Evolutionary conservation across 73 alveolate genomes (phyloP), one percentile per base, ranked within the genome.

Genomic region (Paramecium sexaurelia): DNA sequence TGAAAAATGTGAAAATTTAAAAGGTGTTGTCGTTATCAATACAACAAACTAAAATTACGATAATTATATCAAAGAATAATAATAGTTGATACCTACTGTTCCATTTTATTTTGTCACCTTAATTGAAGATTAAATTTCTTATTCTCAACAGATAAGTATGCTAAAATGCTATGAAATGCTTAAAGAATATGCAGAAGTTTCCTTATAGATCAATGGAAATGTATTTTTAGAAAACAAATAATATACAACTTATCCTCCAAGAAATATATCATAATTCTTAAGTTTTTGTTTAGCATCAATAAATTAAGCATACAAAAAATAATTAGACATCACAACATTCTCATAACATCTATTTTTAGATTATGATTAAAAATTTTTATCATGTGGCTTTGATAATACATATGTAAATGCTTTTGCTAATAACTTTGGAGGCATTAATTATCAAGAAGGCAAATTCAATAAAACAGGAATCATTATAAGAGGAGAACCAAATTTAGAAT

Each of bases 281-380:
- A 35, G 86, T 71, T 35, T 7, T 15, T 71, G 86, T 71, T 36
- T 33, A 7, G 86, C 86, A 4, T 71, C 86, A 71, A 71, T 71
- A 3, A 71, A 71, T 33, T 7, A 71, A n/a, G 17, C 86, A 13
- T 71, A 35, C 17, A 71, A 36, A 71, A 71, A 37, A 35, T 1
- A 7, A 17, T 71, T 71, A 1, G 86, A 71, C 13, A 33, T 71
- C 36, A 71, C 86, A 15, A 35, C 17, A 17, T 71, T 71, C 15
- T 20, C 55, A 3, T 36, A 71, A 71, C 32, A 13, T 33, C 26
- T 71, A 17, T 35, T 71, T 17, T 11, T 20, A 19, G 35, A 29
- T 71, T 71, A 35, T 11, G 86, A 71, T 36, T 71, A 35, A 36
- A 71, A 71, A 37, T 71, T 33, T 17, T 36, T 71, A n/a, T 35